A percentile compares a stretch with the other conserved stretches of the same genome.
Evolutionary conservation across 2,329 filamentous ascomycete genomes (phyloP).

Genomic region (Stemphylium beticola): DNA sequence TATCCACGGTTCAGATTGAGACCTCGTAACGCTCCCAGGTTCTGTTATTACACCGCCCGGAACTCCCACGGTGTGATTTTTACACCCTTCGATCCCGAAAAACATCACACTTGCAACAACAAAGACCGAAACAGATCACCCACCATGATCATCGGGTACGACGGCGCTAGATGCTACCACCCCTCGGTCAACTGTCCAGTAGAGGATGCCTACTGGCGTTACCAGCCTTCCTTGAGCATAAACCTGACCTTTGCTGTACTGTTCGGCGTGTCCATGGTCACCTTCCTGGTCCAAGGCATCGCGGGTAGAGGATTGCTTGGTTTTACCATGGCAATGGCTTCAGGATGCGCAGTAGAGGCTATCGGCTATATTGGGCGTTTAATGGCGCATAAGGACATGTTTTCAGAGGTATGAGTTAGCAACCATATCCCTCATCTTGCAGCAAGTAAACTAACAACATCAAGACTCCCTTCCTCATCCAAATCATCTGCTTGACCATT

Average conservation of each 20-base stretch:
- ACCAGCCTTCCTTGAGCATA: slow-evolving; percentile 51
- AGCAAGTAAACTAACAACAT: slow-evolving; percentile 5
- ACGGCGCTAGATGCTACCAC: slow-evolving; percentile 30
- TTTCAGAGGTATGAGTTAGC: slow-evolving; percentile 48
- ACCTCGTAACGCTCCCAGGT: not conserved
- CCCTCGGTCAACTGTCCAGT: slow-evolving; percentile 51
- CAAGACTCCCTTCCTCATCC: slow-evolving; percentile 66
- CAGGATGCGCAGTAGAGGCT: slow-evolving; percentile 64
- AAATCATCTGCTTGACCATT: slow-evolving; percentile 68
- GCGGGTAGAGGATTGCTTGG: slow-evolving; percentile 49
- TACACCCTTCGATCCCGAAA: too few relatives aligned
- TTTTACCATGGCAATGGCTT: slow-evolving; percentile 58
- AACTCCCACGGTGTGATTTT: not conserved
- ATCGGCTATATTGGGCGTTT: slow-evolving; percentile 69
- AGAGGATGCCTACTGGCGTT: slow-evolving; percentile 51
- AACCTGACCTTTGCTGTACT: slow-evolving; percentile 53
- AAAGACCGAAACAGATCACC: not conserved
- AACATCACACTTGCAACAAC: not conserved
- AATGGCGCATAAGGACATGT: slow-evolving; percentile 64
- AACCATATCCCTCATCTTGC: too few relatives aligned
- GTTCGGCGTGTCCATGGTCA: slow-evolving; percentile 51
- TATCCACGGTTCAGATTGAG: not conserved
- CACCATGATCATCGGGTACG: slow-evolving; percentile 6
- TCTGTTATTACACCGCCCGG: not conserved
- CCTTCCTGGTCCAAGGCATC: slow-evolving; percentile 48